Evolutionary conservation across 306 rosid genomes (phyloP), one percentile per base, ranked within the genome.

Genomic region (Trifolium subterraneum): DNA sequence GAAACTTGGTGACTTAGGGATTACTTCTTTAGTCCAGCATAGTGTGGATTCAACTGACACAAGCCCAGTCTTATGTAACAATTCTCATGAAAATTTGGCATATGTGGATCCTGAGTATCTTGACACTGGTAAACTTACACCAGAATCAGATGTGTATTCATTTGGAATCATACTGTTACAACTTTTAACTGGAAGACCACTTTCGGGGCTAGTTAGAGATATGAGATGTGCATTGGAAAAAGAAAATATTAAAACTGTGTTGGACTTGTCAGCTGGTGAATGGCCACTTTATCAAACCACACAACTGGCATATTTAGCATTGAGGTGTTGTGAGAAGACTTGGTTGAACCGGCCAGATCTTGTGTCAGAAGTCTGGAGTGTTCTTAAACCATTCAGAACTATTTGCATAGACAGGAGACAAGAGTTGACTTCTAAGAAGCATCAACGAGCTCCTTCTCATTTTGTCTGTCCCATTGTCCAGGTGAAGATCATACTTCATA

Each of bases 391-490:
- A 75, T 84, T 93, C 84, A 82, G 71, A 80, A 70, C 89, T 79
- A 84, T 83, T 52, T 84, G 85, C 75, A 72, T 74, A 27, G 81
- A 87, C 84, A 74, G 72, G 20, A 72, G 84, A 20, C 77, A 85
- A 4, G 71, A 29, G 81, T 71, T 65, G 67, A 75, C 76, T 73
- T 81, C 87, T 36, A 91, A 89, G 87, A 90, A 91, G 81, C 90
- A 68, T 80, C 75, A 29, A n/a, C 86, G 87, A 42, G 71, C 76
- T 67, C 98, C 98, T 65, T 86, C 98, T 70, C 97, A 94, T 82
- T 94, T 94, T 78, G 84, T 90, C 39, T 94, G 98, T 81, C 98
- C 98, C 81, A 94, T 91, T 79, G 74, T 88, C 65, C 98, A 93
- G 98, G 98, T 93, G 76, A 86, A 31, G 78, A 74, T 67, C 60